Evolutionary conservation across 2,329 filamentous ascomycete genomes (phyloP).

Genomic region (Neonectria magnoliae): DNA sequence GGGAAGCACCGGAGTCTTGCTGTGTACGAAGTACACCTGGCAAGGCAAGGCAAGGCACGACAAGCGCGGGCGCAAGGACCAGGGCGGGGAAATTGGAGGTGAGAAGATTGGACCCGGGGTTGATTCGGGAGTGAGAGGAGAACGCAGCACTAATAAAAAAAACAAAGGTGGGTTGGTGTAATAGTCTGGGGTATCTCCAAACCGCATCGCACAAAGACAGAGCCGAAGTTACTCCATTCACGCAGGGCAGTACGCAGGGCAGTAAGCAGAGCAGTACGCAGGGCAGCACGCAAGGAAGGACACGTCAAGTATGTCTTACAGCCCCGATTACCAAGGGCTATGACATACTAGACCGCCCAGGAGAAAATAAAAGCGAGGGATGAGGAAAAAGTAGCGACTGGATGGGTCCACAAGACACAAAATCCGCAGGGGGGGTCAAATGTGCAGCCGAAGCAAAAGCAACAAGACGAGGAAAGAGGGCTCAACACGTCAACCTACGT

Average conservation of each 20-base stretch:
- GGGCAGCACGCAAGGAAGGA: background rate
- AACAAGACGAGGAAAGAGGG: conserved; percentile 15
- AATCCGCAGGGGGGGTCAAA: background rate
- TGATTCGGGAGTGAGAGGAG: conserved; percentile 6
- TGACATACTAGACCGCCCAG: conserved; percentile 16
- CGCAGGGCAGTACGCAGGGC: background rate
- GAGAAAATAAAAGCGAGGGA: background rate
- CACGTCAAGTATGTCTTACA: background rate
- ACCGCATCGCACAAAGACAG: conserved; percentile 7
- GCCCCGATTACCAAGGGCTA: conserved; percentile 1
- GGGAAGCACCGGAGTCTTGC: conserved; percentile 17
- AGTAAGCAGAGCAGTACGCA: no score
- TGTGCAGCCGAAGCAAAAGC: conserved; percentile 10
- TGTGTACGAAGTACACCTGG: no score
- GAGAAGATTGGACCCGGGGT: conserved; percentile 23
- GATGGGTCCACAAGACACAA: conserved; percentile 3
- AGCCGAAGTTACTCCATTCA: background rate
- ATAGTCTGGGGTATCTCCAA: conserved; percentile 27
- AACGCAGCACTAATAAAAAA: background rate
- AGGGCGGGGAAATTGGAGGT: conserved; percentile 46
- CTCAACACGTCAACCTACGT: conserved; percentile 23
- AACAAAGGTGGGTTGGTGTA: conserved; percentile 6
- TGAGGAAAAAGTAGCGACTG: conserved; percentile 1
- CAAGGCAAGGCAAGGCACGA: conserved; percentile 29
- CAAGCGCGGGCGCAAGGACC: conserved; percentile 42